Percentiles rank a stretch among this genome's conserved stretches.
phyloP scores from a whole-genome alignment of 2,329 filamentous ascomycete genomes.

The Ascochyta koolunga region DNA sequence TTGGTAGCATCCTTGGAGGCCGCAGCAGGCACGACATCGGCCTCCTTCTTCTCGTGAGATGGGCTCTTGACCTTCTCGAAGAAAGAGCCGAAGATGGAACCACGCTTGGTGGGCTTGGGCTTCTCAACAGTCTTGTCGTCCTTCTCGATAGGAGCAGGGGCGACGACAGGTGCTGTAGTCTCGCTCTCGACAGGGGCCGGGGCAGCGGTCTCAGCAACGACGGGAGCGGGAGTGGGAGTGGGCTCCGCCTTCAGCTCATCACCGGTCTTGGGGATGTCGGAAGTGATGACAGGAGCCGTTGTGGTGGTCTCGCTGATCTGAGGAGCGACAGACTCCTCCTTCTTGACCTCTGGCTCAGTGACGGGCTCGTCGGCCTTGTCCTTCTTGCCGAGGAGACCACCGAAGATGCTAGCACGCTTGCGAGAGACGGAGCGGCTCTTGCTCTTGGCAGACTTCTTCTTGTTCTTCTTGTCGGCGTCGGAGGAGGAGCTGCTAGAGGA shows the following conservation, averaged over 20 bases:
- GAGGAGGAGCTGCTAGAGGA: conserved; percentile 50
- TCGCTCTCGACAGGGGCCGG: conserved; percentile 48
- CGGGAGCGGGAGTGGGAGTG: conserved; percentile 44
- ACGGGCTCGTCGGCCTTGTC: conserved; percentile 51
- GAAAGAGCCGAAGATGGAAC: conserved; percentile 80
- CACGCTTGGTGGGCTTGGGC: conserved; percentile 77
- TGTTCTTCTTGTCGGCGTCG: conserved; percentile 55
- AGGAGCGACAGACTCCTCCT: conserved; percentile 42
- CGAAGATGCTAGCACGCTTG: conserved; percentile 65
- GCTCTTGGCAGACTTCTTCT: conserved; percentile 54
- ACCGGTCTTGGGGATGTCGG: conserved; percentile 33
- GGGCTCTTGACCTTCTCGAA: conserved; percentile 64
- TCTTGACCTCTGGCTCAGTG: conserved; percentile 52
- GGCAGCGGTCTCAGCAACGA: conserved; percentile 49
- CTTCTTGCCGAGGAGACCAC: conserved; percentile 66
- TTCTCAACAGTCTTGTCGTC: conserved; percentile 49
- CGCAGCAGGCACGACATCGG: conserved; percentile 61
- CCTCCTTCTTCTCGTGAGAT: conserved; percentile 70
- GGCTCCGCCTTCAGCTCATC: conserved; percentile 54
- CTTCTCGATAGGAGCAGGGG: conserved; percentile 31
- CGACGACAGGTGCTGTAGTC: conserved; percentile 17
- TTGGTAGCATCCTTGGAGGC: conserved; percentile 50
- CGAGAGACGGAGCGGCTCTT: conserved; percentile 67
- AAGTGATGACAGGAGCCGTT: conserved; percentile 45
- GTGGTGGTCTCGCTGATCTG: conserved; percentile 40